A percentile compares a stretch with the other conserved stretches of the same genome.
phyloP scores from a whole-genome alignment of 495 filamentous ascomycete genomes.

The Niebla homalea region DNA sequence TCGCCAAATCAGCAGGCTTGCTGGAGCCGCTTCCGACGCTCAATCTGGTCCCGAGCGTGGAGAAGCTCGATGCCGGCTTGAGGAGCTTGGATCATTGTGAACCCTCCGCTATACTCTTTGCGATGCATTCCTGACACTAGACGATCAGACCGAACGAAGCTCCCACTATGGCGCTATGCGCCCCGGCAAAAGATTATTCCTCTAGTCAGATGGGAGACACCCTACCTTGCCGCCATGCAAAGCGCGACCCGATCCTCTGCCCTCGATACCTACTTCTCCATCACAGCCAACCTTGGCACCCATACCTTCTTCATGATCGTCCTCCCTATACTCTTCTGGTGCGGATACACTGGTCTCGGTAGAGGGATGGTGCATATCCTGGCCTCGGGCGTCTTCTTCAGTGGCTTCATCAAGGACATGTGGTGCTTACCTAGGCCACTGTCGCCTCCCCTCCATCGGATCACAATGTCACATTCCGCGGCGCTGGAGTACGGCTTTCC shows the following conservation, averaged over 20 bases:
- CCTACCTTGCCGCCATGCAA: conserved; percentile 79
- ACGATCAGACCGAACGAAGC: conserved; percentile 56
- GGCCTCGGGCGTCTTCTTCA: conserved; percentile 81
- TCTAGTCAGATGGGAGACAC: conserved; percentile 87
- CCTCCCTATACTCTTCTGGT: conserved; percentile 91
- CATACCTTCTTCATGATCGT: conserved; percentile 98
- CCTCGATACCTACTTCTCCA: conserved; percentile 89
- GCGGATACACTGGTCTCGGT: conserved; percentile 66
- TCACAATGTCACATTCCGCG: conserved; percentile 91
- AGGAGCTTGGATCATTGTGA: conserved; percentile 65
- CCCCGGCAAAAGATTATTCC: conserved; percentile 72
- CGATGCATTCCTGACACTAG: not conserved
- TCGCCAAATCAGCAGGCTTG: not conserved
- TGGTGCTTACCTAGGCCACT: conserved; percentile 88
- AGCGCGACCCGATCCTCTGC: conserved; percentile 59
- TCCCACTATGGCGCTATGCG: conserved; percentile 81
- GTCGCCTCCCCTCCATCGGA: conserved; percentile 83
- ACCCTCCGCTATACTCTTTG: conserved; percentile 15
- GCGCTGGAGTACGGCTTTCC: conserved; percentile 96
- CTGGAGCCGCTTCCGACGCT: conserved; percentile 8
- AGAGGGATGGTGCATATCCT: conserved; percentile 80
- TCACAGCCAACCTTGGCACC: conserved; percentile 92
- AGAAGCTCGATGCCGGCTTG: conserved; percentile 56
- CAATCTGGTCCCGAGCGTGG: conserved; percentile 21
- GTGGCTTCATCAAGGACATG: conserved; percentile 86